These are phyloP conservation scores for Penicillium macrosclerotiorum DNA, from an alignment of 495 filamentous ascomycete genomes.

Conservation along the genomic window DNA sequence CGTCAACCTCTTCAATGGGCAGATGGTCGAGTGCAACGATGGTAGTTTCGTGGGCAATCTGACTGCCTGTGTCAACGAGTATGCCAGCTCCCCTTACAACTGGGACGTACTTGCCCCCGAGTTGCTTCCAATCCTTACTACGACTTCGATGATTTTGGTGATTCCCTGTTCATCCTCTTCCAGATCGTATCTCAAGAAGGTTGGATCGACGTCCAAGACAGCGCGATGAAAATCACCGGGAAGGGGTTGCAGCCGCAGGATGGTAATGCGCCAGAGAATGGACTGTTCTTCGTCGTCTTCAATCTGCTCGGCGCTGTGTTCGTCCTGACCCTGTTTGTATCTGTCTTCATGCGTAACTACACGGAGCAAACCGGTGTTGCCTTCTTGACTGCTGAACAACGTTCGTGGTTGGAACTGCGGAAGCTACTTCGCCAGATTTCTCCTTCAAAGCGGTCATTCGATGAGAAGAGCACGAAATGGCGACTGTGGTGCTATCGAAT, in stretches of 20 bases:
- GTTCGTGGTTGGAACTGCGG: slow-evolving; percentile 92
- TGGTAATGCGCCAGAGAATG: slow-evolving; percentile 75
- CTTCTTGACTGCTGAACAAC: slow-evolving; percentile 92
- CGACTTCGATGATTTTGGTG: slow-evolving; percentile 91
- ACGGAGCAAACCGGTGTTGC: slow-evolving; percentile 98
- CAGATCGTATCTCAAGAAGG: slow-evolving; percentile 99
- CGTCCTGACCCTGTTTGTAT: slow-evolving; percentile 95
- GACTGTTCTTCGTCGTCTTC: slow-evolving; percentile 92
- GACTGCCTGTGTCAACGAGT: slow-evolving; percentile 75
- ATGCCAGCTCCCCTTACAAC: slow-evolving; percentile 65
- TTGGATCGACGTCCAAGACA: slow-evolving; percentile 88
- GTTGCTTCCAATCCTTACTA: slow-evolving; percentile 78
- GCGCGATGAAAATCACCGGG: slow-evolving; percentile 79
- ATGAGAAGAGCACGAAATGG: slow-evolving; percentile 69
- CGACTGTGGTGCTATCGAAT: slow-evolving; percentile 91
- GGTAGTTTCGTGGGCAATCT: slow-evolving; percentile 53
- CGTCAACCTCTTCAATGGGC: slow-evolving; percentile 85
- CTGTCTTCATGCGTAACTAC: slow-evolving; percentile 99
- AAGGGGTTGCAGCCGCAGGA: slow-evolving; percentile 64
- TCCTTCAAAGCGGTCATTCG: slow-evolving; percentile 82
- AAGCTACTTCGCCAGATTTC: slow-evolving; percentile 93
- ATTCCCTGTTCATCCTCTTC: slow-evolving; percentile 92
- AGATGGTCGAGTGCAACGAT: slow-evolving; percentile 82
- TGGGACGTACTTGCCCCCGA: slow-evolving; percentile 86
- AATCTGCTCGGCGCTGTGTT: slow-evolving; percentile 97